Evolutionary conservation across 768 basidiomycete genomes (phyloP).

Genomic region (Boletus reticuloceps): DNA sequence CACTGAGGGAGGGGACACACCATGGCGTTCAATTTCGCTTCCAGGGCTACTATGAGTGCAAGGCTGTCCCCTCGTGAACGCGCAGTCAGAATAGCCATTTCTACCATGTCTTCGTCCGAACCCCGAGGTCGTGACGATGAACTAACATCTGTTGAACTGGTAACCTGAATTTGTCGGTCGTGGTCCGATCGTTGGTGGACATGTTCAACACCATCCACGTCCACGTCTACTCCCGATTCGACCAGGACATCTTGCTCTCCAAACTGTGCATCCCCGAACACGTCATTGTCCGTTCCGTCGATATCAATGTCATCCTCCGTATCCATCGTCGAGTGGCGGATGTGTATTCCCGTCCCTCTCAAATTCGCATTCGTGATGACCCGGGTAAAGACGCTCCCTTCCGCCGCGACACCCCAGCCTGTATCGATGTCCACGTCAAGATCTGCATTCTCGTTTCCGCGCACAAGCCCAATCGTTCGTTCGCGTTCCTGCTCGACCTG

Average conservation of each 20-base stretch:
- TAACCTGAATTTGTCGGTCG: slow-evolving; percentile 37
- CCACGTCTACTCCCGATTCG: slow-evolving; percentile 28
- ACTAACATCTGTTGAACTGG: not conserved
- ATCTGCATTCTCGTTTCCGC: slow-evolving; percentile 32
- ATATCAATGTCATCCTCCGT: slow-evolving; percentile 80
- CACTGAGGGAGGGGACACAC: slow-evolving; percentile 39
- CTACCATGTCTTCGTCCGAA: slow-evolving; percentile 40
- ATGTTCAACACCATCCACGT: not conserved
- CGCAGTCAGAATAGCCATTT: slow-evolving; percentile 49
- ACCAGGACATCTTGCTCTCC: slow-evolving; percentile 66
- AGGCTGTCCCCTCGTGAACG: slow-evolving; percentile 45
- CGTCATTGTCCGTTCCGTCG: slow-evolving; percentile 68
- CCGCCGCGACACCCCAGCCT: slow-evolving; percentile 37
- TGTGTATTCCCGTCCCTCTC: slow-evolving; percentile 68
- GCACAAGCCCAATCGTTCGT: slow-evolving; percentile 26
- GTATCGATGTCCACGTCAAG: slow-evolving; percentile 32
- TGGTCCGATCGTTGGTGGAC: slow-evolving; percentile 15
- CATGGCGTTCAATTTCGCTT: slow-evolving; percentile 57
- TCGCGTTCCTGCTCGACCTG: slow-evolving; percentile 32
- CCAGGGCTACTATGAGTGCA: slow-evolving; percentile 53
- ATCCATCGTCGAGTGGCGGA: slow-evolving; percentile 55
- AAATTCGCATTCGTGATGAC: slow-evolving; percentile 36
- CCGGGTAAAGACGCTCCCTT: slow-evolving; percentile 41
- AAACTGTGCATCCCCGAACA: slow-evolving; percentile 73
- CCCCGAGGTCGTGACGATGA: not conserved